Evolutionary conservation across 2,329 filamentous ascomycete species (phyloP), one percentile per base, ranked within the genome.

Genomic region (Pyrenophora graminea): DNA sequence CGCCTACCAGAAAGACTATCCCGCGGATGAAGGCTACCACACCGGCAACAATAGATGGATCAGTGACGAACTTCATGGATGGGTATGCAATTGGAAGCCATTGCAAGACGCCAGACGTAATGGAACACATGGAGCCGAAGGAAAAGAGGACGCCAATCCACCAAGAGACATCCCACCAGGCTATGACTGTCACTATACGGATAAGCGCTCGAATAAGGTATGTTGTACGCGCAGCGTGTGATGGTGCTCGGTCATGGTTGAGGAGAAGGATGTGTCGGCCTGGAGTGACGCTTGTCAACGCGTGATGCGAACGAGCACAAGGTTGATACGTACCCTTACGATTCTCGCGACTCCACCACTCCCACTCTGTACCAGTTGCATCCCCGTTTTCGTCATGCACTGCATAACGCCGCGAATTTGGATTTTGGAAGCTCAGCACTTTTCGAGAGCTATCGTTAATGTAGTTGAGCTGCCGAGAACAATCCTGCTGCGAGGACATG

Each of bases 161-260:
- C 42, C 42, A 45, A 6, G 33, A 45, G 3, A 31, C 23, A n/a
- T 45, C 33, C 23, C 33, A 45, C 33, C 33, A 45, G 21, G 43
- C 23, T 18, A 45, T 4, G 21, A 45, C 32, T 8, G 43, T 38
- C n/a, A 38, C 4, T 21, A 31, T 30, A 10, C 43, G 17, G 9
- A 17, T 12, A 18, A 45, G 23, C 23, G 8, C 23, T 25, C 23
- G 23, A 25, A 25, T 2, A 6, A 25, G 23, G 4, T 6, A 6
- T 9, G 8, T 25, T 25, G 23, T 25, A 8, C 23, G 23, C 6
- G 23, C 23, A 2, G 23, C 6, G 6, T 13, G 33, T 4, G 43
- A 30, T 15, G 32, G 32, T 36, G 32, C 33, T 19, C 31, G 43
- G 25, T 10, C 23, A 13, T 38, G 43, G 10, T 13, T 45, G 15